Conservation (phyloP, 352 stramenopile species). For the Globisporangium iwayamae region DNA sequence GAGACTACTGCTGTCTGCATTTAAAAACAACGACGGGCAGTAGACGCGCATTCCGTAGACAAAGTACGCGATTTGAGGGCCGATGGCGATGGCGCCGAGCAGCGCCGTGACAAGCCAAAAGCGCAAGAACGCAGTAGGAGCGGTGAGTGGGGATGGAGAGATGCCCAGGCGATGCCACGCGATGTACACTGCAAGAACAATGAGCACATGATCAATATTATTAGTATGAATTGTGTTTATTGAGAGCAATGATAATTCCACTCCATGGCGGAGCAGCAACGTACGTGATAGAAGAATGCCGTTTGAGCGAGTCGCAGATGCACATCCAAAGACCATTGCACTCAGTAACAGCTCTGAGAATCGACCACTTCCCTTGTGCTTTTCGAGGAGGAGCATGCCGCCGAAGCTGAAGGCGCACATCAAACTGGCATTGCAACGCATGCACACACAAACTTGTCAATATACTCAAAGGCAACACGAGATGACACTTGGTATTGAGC, state of each 20-base stretch:
- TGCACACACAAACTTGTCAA: background rate
- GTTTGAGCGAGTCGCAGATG: slow-evolving; percentile 77
- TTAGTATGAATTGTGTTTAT: background rate
- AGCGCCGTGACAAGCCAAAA: slow-evolving; percentile 61
- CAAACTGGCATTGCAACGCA: slow-evolving; percentile 27
- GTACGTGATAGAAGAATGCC: slow-evolving; percentile 72
- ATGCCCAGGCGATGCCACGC: slow-evolving; percentile 59
- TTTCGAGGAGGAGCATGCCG: slow-evolving; percentile 66
- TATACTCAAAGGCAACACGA: no score
- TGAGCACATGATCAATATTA: slow-evolving; percentile 7
- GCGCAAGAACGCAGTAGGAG: slow-evolving; percentile 31
- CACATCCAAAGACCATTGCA: slow-evolving; percentile 55
- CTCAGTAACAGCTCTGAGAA: slow-evolving; percentile 32
- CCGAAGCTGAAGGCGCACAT: slow-evolving; percentile 80
- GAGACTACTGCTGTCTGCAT: background rate
- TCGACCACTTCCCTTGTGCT: slow-evolving; percentile 17
- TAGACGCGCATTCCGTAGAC: slow-evolving; percentile 50
- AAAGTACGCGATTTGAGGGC: slow-evolving; percentile 72
- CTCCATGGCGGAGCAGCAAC: slow-evolving; percentile 12
- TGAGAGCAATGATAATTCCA: background rate
- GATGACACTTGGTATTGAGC: no score
- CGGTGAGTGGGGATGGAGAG: slow-evolving; percentile 39
- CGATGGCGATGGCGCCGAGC: slow-evolving; percentile 58
- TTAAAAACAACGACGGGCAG: slow-evolving; percentile 47
- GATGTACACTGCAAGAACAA: slow-evolving; percentile 51